Base-by-base conservation (phyloP, 345 rosid species). In the Pistacia vera region DNA sequence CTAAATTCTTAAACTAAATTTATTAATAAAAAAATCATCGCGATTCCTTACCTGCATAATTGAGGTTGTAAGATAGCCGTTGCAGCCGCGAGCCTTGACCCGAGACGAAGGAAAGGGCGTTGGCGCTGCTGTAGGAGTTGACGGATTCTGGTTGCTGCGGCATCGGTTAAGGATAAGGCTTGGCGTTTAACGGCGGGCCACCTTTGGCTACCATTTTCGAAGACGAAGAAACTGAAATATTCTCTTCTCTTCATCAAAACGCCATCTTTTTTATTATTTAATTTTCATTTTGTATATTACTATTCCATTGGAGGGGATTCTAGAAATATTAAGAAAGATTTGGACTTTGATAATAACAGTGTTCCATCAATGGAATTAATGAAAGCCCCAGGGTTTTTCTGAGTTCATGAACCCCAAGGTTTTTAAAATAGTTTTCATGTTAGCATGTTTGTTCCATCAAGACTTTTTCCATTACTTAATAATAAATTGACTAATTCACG, bases 21-120 rank as follows among this genome's bases (percentile, higher is more conserved):
- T 1, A 30, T 30, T 30, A 30, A 30, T n/a, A n/a, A 30, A 30
- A 30, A 30, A 30, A 30, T 2, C 33, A 30, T 30, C 33, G 33
- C 33, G 33, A 30, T 30, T 30, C 33, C 33, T 30, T 30, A 89
- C 97, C 97, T 38, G 98, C 93, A 82, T 93, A 91, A 79, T 90
- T 91, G 65, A 91, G 97, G 10, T 94, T 91, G 71, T 91, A 93
- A 8, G 97, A 90, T 57, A 77, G 69, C 98, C 97, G 74, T 91
- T 90, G 82, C 97, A 92, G 66, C 97, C 97, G 57, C 97, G 92
- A 75, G 95, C 91, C 70, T 91, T 93, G 41, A 92, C 98, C 98
- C 95, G n/a, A 93, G 89, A 38, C 88, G 84, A n/a, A 93, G 91
- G 62, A 78, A 93, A 72, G 93, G 77, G 59, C 90, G 89, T 72